These are phyloP conservation scores for Rasamsonia emersonii DNA, from an alignment of 2,329 filamentous ascomycete species.

Conservation along the genomic window DNA sequence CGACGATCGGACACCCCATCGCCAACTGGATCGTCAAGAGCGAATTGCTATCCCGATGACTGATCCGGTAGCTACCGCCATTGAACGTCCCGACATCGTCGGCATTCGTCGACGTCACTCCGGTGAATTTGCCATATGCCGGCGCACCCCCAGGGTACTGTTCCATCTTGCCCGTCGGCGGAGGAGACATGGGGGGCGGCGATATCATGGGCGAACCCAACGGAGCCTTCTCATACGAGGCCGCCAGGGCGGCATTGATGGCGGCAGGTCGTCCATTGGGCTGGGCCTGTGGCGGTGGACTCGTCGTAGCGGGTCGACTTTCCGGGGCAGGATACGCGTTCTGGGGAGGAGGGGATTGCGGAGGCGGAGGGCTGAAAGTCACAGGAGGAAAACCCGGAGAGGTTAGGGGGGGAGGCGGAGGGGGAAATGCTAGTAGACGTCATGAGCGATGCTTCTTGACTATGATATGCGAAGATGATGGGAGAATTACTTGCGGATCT, in stretches of 20 bases:
- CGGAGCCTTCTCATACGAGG: constrained; percentile 82
- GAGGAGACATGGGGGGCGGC: constrained; percentile 12
- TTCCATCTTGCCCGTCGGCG: constrained; percentile 12
- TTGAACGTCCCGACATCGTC: constrained; percentile 97
- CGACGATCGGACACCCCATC: constrained; percentile 73
- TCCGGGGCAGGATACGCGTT: too few species aligned
- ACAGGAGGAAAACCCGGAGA: constrained; percentile 9
- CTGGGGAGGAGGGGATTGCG: constrained; percentile 14
- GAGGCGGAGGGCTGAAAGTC: constrained; percentile 10
- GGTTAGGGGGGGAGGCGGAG: constrained; percentile 18
- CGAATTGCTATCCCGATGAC: constrained; percentile 84
- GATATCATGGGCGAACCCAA: constrained; percentile 56
- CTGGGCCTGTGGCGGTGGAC: too few species aligned
- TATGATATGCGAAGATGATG: background rate
- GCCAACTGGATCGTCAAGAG: constrained; percentile 86
- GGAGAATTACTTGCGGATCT: constrained; percentile 8
- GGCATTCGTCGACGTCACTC: constrained; percentile 52
- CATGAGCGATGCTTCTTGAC: background rate
- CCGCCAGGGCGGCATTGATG: constrained; percentile 58
- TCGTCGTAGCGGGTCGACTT: too few species aligned
- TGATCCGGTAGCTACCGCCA: constrained; percentile 87
- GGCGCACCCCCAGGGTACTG: constrained; percentile 36
- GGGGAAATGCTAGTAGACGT: constrained; percentile 14
- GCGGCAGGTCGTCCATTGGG: too few species aligned
- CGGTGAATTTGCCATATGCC: constrained; percentile 51